Evolutionary conservation across 495 filamentous ascomycete genomes (phyloP).

Genomic region (Hypoxylon perforatum): DNA sequence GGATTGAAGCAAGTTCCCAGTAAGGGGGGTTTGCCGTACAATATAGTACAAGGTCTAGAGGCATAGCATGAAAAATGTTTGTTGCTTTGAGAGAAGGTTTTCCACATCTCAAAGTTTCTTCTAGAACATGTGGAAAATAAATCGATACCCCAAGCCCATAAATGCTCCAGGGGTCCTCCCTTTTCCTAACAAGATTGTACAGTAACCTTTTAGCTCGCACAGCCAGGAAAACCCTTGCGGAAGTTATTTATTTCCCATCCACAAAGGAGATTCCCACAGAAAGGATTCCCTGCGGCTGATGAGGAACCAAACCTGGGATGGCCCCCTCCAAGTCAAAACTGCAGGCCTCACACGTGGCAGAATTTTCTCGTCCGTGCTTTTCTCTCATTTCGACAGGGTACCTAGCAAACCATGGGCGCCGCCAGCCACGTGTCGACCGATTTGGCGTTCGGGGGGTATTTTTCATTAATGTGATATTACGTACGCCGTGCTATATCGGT

Average conservation of each 20-base stretch:
- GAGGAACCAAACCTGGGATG: conserved; percentile 8
- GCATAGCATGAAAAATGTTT: conserved; percentile 11
- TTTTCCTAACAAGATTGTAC: conserved; percentile 10
- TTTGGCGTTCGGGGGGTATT: not conserved
- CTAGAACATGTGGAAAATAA: conserved; percentile 15
- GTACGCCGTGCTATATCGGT: conserved; percentile 7
- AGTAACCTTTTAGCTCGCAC: not conserved
- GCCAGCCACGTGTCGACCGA: conserved; percentile 33
- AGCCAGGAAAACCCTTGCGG: conserved; percentile 4
- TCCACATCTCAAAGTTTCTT: conserved; percentile 17
- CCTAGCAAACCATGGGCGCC: conserved; percentile 22
- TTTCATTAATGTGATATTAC: conserved; percentile 24
- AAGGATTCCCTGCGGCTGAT: conserved; percentile 32
- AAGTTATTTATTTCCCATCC: conserved; percentile 19
- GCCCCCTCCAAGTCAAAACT: conserved; percentile 3
- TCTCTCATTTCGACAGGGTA: conserved; percentile 26
- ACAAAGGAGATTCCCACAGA: conserved; percentile 2
- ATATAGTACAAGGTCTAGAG: not conserved
- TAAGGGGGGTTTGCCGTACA: conserved; percentile 11
- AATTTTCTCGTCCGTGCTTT: conserved; percentile 29
- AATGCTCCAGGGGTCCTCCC: conserved; percentile 1
- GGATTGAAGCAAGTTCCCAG: conserved; percentile 19
- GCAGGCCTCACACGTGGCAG: conserved; percentile 42
- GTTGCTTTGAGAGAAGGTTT: conserved; percentile 3
- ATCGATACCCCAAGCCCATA: conserved; percentile 6